Evolutionary conservation across 495 filamentous ascomycete species (phyloP).

Genomic region (Talaromyces thailandensis): DNA sequence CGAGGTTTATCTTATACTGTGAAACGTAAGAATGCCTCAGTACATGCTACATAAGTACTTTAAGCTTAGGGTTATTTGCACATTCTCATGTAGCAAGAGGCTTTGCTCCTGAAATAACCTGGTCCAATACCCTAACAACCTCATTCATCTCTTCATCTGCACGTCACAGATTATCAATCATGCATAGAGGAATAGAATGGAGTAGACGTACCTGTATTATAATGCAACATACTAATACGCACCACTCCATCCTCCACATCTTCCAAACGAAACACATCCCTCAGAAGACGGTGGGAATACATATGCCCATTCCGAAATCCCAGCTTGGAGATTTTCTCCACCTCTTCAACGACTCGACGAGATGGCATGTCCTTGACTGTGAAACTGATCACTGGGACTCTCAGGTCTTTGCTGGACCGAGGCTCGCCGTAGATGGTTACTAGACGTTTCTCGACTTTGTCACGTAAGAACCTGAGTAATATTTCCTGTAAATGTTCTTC

Average conservation of each 20-base stretch:
- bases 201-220: neutral
- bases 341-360: neutral
- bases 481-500: neutral
- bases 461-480: neutral
- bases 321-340: neutral
- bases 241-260: neutral
- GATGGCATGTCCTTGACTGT: neutral
- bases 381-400: neutral
- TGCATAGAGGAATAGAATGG: neutral
- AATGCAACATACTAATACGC: neutral
- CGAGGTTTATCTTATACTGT: too few species aligned
- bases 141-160: neutral
- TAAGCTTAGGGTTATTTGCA: too few species aligned
- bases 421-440: neutral
- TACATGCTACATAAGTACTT: too few species aligned
- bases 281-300: neutral
- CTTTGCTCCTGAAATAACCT: neutral
- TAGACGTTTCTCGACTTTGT: neutral
- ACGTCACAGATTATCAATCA: neutral
- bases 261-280: neutral
- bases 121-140: neutral
- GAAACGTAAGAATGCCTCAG: too few species aligned
- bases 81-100: too few species aligned
- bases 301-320: neutral
- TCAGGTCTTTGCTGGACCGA: neutral